Base-by-base conservation (phyloP, 2,329 filamentous ascomycete genomes). In the Trichoderma koningiopsis region DNA sequence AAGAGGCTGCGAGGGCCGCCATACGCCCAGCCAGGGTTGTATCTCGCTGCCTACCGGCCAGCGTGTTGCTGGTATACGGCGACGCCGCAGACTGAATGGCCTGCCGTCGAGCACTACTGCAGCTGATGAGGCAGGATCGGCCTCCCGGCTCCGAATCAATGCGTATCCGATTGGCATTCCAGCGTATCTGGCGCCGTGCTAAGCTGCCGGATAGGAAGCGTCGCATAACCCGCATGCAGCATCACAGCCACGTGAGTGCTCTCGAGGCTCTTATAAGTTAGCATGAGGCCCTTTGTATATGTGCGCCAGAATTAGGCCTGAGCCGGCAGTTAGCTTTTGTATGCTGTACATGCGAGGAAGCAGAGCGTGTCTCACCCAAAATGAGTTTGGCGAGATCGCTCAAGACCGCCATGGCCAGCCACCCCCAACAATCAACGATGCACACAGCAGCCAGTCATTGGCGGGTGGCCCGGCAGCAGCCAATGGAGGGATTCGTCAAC, bases 361-460 rank as follows among this genome's bases (percentile, higher is more conserved):
- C 22, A 13, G 22, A 27, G 37, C 52, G 7, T 55, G 37, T 66
- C 37, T 47, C 14, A 10, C 6, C 37, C 62, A 33, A 35, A 37
- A 57, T 57, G 22, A 58, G 64, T 19, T 37, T 64, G 49, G 55
- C 55, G 40, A 52, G 40, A 67, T 67, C 55, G 64, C 27, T 59
- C 55, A 67, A 59, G 55, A 52, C 40, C 31, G 64, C 64, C 55
- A 49, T 67, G 55, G 55, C 55, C 37, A 52, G 61, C 61, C 64
- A 67, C 64, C 53, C 55, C 53, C 53, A 52, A 55, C 29, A 16
- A 59, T 22, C 13, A 11, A 16, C 19, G 24, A 19, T 43, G 33
- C 14, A 24, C 33, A 37, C 31, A 37, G 7, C 31, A 67, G 55
- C 64, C 64, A 52, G 59, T 67, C 29, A 37, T 37, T 67, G 31